phyloP scores from a whole-genome alignment of 108 stramenopile genomes.

The Aureococcus anophagefferens region DNA sequence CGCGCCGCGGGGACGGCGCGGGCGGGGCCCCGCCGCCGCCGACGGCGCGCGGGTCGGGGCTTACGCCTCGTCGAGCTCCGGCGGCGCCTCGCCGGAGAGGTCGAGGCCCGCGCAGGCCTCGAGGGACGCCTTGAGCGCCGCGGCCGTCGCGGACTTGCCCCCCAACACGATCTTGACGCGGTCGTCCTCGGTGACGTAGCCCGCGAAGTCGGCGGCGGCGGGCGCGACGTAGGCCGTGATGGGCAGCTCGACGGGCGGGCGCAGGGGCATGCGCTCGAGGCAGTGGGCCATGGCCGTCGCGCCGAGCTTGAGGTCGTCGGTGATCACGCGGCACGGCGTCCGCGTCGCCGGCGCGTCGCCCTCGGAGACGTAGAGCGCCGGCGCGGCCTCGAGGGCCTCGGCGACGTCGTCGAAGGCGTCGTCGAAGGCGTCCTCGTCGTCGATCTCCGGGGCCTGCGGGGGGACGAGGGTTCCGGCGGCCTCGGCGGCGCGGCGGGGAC shows the following conservation, averaged over 20 bases:
- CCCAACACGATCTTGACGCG: neutral
- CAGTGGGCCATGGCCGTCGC: neutral
- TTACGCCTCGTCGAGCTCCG: no score
- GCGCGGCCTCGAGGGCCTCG: neutral
- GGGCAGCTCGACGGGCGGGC: neutral
- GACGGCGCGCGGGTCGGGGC: no score
- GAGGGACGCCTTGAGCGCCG: neutral
- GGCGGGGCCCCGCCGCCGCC: no score
- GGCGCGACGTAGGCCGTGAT: neutral
- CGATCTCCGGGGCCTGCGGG: no score
- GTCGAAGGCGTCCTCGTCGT: neutral
- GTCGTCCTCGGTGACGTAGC: neutral
- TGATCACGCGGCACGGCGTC: neutral
- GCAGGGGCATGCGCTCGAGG: neutral
- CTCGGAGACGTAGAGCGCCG: neutral
- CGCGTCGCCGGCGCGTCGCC: neutral
- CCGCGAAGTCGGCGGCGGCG: neutral
- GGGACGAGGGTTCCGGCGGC: no score
- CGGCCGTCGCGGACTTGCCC: neutral
- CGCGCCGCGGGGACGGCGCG: no score
- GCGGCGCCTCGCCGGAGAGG: no score
- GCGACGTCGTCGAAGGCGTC: neutral
- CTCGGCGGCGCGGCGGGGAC: no score
- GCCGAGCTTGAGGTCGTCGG: neutral
- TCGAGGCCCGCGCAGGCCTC: no score